These are phyloP conservation scores for Neofusicoccum parvum DNA, from an alignment of 2,329 filamentous ascomycete genomes.

Conservation along the genomic window DNA sequence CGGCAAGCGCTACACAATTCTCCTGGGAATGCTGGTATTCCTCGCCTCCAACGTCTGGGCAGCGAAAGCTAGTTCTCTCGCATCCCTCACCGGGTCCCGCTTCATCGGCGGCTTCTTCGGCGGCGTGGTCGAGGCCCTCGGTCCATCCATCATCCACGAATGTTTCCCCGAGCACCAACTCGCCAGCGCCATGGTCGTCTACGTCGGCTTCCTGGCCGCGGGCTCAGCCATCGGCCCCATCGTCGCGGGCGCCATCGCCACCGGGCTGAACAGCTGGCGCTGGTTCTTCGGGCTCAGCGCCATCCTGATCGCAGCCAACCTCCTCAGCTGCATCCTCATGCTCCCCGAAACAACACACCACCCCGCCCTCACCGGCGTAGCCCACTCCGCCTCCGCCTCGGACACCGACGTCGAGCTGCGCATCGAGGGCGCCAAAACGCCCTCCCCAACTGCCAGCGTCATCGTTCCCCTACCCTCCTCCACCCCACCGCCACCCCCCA, in stretches of 20 bases:
- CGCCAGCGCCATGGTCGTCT: background rate
- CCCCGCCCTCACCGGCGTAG: no score
- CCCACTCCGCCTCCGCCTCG: background rate
- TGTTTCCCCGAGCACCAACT: background rate
- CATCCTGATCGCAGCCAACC: background rate
- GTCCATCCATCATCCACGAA: background rate
- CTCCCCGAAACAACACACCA: background rate
- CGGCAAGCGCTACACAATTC: background rate
- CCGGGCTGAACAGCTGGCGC: background rate
- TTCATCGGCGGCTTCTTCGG: background rate
- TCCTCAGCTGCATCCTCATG: background rate
- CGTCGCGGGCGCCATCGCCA: background rate
- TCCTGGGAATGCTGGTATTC: background rate
- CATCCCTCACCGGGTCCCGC: background rate
- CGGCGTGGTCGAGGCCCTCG: background rate
- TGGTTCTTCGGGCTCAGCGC: conserved; percentile 6
- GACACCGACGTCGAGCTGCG: background rate
- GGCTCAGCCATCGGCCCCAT: background rate
- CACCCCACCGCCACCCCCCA: background rate
- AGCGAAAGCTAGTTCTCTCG: background rate
- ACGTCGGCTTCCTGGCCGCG: background rate
- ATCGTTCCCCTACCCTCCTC: background rate
- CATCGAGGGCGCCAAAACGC: background rate
- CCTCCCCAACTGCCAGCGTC: background rate
- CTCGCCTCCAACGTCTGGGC: background rate